phyloP scores from a whole-genome alignment of 805 yeast genomes.

The Kuraishia piskuri region DNA sequence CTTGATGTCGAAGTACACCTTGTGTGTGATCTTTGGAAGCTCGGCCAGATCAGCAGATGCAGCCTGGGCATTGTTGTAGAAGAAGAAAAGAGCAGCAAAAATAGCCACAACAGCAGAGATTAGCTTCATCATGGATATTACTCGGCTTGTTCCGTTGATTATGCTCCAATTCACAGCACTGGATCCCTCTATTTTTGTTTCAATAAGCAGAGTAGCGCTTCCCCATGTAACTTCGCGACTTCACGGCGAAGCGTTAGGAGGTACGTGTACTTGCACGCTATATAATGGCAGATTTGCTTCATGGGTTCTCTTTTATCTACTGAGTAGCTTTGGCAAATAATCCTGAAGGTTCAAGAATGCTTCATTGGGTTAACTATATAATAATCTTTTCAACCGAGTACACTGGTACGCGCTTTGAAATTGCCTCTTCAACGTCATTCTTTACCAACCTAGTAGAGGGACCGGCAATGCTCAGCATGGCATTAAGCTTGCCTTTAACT shows the following conservation, averaged over 20 bases:
- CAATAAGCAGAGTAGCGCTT: too few species aligned
- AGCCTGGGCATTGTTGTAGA: neutral
- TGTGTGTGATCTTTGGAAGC: constrained; percentile 57
- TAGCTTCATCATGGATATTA: constrained; percentile 1
- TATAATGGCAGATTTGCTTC: neutral
- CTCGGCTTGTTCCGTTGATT: neutral
- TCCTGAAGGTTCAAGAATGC: neutral
- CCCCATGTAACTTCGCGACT: neutral
- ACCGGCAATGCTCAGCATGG: neutral
- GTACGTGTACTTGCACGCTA: neutral
- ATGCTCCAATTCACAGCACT: too few species aligned
- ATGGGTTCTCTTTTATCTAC: neutral
- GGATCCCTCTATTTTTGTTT: too few species aligned
- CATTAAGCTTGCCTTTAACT: neutral
- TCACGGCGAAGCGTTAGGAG: neutral
- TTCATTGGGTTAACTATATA: neutral
- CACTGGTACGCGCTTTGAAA: neutral
- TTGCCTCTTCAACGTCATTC: neutral
- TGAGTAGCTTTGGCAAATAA: neutral
- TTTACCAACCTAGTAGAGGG: neutral
- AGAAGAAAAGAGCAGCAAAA: neutral
- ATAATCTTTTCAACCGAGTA: neutral
- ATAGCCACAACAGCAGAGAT: constrained; percentile 2
- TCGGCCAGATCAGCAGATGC: constrained; percentile 12
- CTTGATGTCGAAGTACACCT: constrained; percentile 78